These are phyloP conservation scores for Alliaria petiolata DNA, from an alignment of 345 rosid genomes.

Conservation along the genomic window DNA sequence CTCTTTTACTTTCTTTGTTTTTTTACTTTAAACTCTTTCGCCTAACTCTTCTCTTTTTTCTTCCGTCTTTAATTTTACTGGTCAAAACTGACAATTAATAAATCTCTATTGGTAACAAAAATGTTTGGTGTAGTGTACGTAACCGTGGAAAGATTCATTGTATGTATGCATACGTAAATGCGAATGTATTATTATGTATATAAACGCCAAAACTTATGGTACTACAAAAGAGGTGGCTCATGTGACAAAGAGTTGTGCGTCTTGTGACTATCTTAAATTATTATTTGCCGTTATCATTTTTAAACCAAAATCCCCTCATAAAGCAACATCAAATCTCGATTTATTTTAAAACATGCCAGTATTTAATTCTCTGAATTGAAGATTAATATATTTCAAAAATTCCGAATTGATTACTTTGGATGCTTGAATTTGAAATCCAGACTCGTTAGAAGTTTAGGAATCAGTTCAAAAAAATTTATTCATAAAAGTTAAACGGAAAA, in stretches of 20 bases:
- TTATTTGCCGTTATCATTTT: background rate
- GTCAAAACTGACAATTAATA: slow-evolving; percentile 23
- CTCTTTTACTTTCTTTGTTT: slow-evolving; percentile 8
- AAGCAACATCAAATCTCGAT: background rate
- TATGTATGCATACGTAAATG: background rate
- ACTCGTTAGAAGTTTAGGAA: background rate
- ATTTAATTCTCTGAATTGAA: no score
- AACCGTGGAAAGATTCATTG: slow-evolving; percentile 12
- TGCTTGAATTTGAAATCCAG: background rate
- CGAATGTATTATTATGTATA: background rate
- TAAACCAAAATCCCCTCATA: background rate
- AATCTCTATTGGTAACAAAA: background rate
- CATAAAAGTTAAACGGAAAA: background rate
- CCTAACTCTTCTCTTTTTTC: background rate
- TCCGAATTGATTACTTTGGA: background rate
- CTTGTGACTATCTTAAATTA: slow-evolving; percentile 20
- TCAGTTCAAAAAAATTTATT: background rate
- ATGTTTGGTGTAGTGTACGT: slow-evolving; percentile 13
- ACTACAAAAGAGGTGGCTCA: slow-evolving; percentile 26
- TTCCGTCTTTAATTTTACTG: slow-evolving; percentile 1
- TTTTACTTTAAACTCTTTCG: background rate
- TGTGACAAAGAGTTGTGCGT: slow-evolving; percentile 11
- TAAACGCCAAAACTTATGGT: slow-evolving; percentile 18
- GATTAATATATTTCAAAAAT: background rate
- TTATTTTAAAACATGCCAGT: background rate